Evolutionary conservation across 495 filamentous ascomycete species (phyloP), one percentile per base, ranked within the genome.

Genomic region (Trichocladium antarcticum): DNA sequence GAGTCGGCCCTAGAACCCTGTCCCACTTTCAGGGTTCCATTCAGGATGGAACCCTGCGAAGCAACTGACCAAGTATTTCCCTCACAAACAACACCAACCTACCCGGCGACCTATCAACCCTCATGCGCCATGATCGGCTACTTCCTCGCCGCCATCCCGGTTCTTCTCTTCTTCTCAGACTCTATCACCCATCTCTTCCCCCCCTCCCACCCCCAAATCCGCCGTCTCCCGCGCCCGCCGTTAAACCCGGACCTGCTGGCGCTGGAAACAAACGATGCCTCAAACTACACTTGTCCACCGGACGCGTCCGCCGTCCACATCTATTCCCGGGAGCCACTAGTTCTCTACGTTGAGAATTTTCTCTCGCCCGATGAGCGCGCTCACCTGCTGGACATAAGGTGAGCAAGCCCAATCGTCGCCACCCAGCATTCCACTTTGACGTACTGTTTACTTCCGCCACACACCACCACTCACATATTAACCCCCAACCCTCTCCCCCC

Each of bases 291-390:
- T 12, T 74, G 70, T 28, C 42, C 53, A 6, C 54, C 51, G 1
- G 59, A 67, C 39, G 50, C 53, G 8, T 71, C 70, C 52, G 57
- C 56, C 0, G 60, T 70, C 16, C 67, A 72, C 45, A 54, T 74
- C 17, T 65, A 64, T 39, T 68, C 62, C 9, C 60, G 68, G 43
- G 68, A 63, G 28, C 70, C 69, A 15, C 48, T 72, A 21, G 70
- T 72, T 1, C 53, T 74, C 6, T 74, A 74, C 46, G 57, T 74
- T 17, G 70, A 74, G 56, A 62, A 67, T 40, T 72, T 74, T 32
- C 28, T 74, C 31, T 54, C 58, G 3, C 20, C 24, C 12, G 52
- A 56, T 4, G 70, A 73, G 42, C 58, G 62, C 38, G 42, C 50
- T 7, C 68, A 73, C 46, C 48, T 73, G 15, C 53, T 73, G 7